phyloP scores from a whole-genome alignment of 352 stramenopile species.

The Phytophthora brassicae region DNA sequence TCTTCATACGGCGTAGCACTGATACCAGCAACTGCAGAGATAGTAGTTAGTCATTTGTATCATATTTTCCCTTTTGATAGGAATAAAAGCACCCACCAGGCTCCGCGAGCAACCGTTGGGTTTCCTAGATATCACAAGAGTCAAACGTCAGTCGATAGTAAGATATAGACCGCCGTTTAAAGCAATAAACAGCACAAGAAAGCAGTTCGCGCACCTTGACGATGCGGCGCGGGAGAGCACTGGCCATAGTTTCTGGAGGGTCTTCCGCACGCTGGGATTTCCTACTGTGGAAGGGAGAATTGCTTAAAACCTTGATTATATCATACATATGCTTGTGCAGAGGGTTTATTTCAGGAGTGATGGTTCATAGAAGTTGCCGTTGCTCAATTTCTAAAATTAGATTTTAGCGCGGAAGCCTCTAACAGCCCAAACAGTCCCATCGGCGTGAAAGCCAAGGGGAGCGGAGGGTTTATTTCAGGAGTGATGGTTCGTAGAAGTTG shows the following conservation, averaged over 20 bases:
- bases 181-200: neutral
- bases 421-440: slow-evolving; percentile 11
- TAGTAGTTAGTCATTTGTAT: neutral
- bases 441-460: slow-evolving; percentile 12
- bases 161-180: neutral
- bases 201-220: slow-evolving; percentile 51
- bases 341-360: slow-evolving; percentile 12
- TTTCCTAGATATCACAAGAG: slow-evolving; percentile 70
- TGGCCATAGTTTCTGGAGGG: slow-evolving; percentile 44
- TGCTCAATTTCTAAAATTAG: slow-evolving; percentile 19
- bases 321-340: slow-evolving; percentile 1
- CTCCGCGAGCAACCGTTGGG: slow-evolving; percentile 93
- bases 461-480: too few relatives aligned
- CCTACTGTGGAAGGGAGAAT: slow-evolving; percentile 16
- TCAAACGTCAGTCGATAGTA: slow-evolving; percentile 1
- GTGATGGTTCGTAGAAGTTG: too few relatives aligned
- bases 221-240: slow-evolving; percentile 66
- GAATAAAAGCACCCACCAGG: slow-evolving; percentile 57
- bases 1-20: slow-evolving; percentile 96
- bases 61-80: neutral
- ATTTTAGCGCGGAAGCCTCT: too few relatives aligned
- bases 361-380: slow-evolving; percentile 18
- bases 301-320: neutral
- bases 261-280: slow-evolving; percentile 17
- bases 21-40: slow-evolving; percentile 90